Base-by-base conservation (phyloP, 306 rosid genomes). In the Rosa lucieae region DNA sequence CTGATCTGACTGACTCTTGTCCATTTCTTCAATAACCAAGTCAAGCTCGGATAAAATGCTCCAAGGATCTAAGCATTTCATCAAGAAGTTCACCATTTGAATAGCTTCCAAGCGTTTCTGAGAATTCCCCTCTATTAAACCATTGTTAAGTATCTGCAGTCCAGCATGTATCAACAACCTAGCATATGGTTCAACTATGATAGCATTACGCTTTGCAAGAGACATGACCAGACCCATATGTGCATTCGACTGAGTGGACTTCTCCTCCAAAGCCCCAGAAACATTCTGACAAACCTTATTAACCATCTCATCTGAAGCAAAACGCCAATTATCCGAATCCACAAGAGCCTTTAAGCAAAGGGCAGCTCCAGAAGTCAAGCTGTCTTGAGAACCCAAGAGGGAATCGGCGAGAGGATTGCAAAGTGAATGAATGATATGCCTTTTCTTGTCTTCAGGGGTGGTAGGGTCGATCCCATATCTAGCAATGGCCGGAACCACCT, bases 281-380 rank as follows among this genome's bases (percentile, higher is more conserved):
- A 90, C 96, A 82, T 87, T 91, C 77, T 89, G 99, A 80, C 99
- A 95, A 66, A 92, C 97, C 81, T 84, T 89, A 67, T 90, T 92
- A 43, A 91, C 94, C 92, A 91, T 89, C 77, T 95, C 99, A 79
- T 89, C 87, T 0, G 98, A 90, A 70, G 95, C 92, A 48, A 89
- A 95, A 56, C 97, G 89, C 99, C 99, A 92, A 73, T 92, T 95
- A 79, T 95, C 99, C 0, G 99, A 88, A 79, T 92, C 95, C 68
- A 91, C 94, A 42, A 95, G 94, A 12, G 98, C 92, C 75, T 78
- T 95, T 81, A 95, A 82, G 84, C 96, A 95, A 68, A 95, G 90
- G 73, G 98, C 97, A 0, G 97, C 94, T 0, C 96, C 99, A 0
- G 90, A 86, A 72, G 97, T 85, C 76, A 95, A 88, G 84, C 94